Evolutionary conservation across 2,329 filamentous ascomycete species (phyloP), one percentile per base, ranked within the genome.

Genomic region (Gyromitra esculenta): DNA sequence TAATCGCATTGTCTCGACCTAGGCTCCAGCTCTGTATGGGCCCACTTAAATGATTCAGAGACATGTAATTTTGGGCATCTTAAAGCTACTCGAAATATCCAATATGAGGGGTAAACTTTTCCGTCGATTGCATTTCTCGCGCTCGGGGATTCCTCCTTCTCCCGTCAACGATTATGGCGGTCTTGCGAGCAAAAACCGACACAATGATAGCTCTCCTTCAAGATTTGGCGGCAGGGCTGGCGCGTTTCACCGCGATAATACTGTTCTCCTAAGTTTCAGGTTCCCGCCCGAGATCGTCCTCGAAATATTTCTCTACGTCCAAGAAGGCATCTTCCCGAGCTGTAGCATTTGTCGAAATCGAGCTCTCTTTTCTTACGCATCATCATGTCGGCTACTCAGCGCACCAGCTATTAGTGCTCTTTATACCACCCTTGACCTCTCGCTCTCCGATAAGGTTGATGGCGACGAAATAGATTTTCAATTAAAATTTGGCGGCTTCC

Each of bases 351-450:
- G 57, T 37, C 57, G 57, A 18, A 60, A 60, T 5, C 8, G 9
- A 5, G 15, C 57, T 8, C 57, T 41, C 31, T 21, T 43, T 13
- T 60, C 7, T 9, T 60, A 18, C 2, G n/a, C 57, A 7, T 21
- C 15, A 18, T 60, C 57, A 39, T 60, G 35, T 41, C 56, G 8
- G 1, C 18, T 41, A 7, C 35, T 60, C 37, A 39, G 15, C 56
- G 5, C 15, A 5, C 15, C 6, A 18, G 35, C 56, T n/a, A 60
- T n/a, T n/a, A 18, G 41, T 4, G 56, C 35, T 4, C 57, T 21
- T 8, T 60, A 60, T 15, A 60, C 57, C 15, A 60, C 15, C 7
- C 57, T 60, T 13, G 57, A 60, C 35, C 7, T 60, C 7, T 60
- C 57, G 9, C 15, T 39, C 11, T 37, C 57, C 4, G 4, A 21